A percentile compares a stretch with the other conserved stretches of the same genome.
Conservation (phyloP, 2,329 filamentous ascomycete genomes). For the Dryadomyces quercivorus region DNA sequence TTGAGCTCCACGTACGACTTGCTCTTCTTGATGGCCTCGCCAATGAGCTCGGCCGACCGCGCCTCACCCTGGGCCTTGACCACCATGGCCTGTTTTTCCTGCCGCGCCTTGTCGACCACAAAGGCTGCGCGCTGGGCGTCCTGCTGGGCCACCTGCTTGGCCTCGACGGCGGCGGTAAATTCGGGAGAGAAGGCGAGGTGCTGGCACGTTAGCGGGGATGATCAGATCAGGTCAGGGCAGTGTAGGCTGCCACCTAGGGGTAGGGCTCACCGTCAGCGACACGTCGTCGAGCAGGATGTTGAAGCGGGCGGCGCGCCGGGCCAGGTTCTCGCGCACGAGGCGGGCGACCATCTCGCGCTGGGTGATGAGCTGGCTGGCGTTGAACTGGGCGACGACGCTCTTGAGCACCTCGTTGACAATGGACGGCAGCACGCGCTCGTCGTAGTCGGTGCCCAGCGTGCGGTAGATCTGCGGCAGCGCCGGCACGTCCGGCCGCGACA, state of each 20-base stretch:
- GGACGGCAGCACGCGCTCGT: conserved; percentile 89
- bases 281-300: conserved; percentile 98
- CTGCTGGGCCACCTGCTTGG: conserved; percentile 70
- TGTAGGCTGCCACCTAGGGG: no score
- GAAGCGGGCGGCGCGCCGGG: conserved; percentile 82
- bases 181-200: conserved; percentile 63
- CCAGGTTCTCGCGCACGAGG: conserved; percentile 85
- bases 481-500: conserved; percentile 77
- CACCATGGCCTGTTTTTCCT: conserved; percentile 98
- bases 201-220: conserved; percentile 28
- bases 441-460: conserved; percentile 89
- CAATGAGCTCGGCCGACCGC: conserved; percentile 92
- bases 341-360: conserved; percentile 94
- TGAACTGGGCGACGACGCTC: conserved; percentile 98
- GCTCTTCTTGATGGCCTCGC: conserved; percentile 99
- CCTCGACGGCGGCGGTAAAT: conserved; percentile 61
- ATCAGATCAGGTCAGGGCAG: no score
- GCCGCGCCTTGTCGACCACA: conserved; percentile 94
- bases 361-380: conserved; percentile 94
- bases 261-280: conserved; percentile 82
- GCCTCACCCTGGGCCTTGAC: conserved; percentile 98
- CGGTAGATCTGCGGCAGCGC: conserved; percentile 93
- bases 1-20: conserved; percentile 92
- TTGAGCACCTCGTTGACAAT: conserved; percentile 99
- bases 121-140: conserved; percentile 96